These are phyloP conservation scores for Wickerhamomyces chaumierensis DNA, from an alignment of 805 yeast species.

Conservation along the genomic window DNA sequence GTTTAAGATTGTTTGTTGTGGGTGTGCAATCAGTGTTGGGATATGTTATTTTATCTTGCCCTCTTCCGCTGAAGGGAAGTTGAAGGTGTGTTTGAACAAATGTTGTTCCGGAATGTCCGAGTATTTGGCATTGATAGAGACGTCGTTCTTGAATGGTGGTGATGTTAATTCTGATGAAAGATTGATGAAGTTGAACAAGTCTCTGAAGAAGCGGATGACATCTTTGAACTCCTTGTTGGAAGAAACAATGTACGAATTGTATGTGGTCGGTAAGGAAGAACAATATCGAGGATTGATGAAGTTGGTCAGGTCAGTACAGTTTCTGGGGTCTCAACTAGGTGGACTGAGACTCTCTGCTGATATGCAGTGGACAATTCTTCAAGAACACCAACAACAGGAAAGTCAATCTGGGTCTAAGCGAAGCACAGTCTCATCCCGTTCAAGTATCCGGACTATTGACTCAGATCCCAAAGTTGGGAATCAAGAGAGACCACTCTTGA, in stretches of 20 bases:
- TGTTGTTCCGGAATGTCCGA: conserved; percentile 42
- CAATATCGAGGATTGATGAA: conserved; percentile 35
- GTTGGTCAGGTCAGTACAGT: conserved; percentile 40
- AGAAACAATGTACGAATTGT: conserved; percentile 56
- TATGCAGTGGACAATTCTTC: conserved; percentile 48
- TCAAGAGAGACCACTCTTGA: too few relatives aligned
- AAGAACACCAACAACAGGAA: conserved; percentile 10
- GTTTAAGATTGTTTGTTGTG: conserved; percentile 45
- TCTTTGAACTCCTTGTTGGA: conserved; percentile 31
- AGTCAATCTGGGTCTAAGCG: too few relatives aligned
- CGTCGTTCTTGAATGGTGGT: conserved; percentile 36
- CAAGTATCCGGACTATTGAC: conserved; percentile 2
- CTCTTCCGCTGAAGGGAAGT: conserved; percentile 35
- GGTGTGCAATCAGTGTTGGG: conserved; percentile 46
- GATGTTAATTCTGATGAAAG: conserved; percentile 25
- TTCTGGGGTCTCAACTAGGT: conserved; percentile 45
- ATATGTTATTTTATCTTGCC: conserved; percentile 62
- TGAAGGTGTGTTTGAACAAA: conserved; percentile 36
- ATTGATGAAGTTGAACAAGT: conserved; percentile 20
- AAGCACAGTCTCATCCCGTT: not conserved
- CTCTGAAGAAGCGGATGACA: conserved; percentile 29
- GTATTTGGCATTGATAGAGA: conserved; percentile 33
- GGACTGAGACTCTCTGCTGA: conserved; percentile 61
- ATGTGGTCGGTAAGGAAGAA: conserved; percentile 38
- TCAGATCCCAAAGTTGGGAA: too few relatives aligned